Base-by-base conservation (phyloP, 176 grass and related monocot genomes). In the Puya raimondii region DNA sequence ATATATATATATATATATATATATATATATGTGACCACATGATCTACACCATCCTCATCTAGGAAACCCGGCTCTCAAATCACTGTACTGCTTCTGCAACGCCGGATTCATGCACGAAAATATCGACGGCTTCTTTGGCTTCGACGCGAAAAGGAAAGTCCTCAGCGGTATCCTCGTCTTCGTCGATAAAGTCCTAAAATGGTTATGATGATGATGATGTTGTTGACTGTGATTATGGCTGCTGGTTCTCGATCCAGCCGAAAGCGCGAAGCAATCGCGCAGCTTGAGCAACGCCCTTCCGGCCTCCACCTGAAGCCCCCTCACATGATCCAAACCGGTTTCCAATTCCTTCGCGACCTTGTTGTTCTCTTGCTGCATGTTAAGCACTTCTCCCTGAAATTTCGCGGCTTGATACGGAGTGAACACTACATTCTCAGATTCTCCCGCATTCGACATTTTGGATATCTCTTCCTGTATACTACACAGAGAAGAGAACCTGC, bases 51-150 rank as follows among this genome's bases (percentile, higher is more conserved):
- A 25, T 10, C 64, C 64, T 93, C 56, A 86, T 83, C 70, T 79
- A 79, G 59, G 79, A 71, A 57, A 79, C 2, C 77, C 70, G 2
- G 78, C 47, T 53, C 72, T 81, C 80, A 87, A 79, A 64, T 87
- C 84, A 74, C 78, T 65, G 74, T 82, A 72, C 9, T 79, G 73
- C 74, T 85, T 96, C 13, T 64, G 84, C 72, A 96, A 73, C 48
- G 61, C 76, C 33, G 91, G 91, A 70, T 88, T 80, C 84, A 96
- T 96, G 79, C 91, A 90, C 0, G 84, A 84, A 78, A 96, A 96
- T 47, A 96, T 77, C 12, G 91, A 96, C 61, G 84, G 84, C 76
- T 80, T 96, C 81, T 96, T 96, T 56, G 84, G 81, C 85, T 87
- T 96, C 14, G 81, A 33, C 14, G 87, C 87, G 64, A 96, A 96